A percentile compares a stretch with the other conserved stretches of the same genome.
phyloP scores from a whole-genome alignment of 371 early-diverging fungal genomes.

The Syncephalastrum contaminatum region DNA sequence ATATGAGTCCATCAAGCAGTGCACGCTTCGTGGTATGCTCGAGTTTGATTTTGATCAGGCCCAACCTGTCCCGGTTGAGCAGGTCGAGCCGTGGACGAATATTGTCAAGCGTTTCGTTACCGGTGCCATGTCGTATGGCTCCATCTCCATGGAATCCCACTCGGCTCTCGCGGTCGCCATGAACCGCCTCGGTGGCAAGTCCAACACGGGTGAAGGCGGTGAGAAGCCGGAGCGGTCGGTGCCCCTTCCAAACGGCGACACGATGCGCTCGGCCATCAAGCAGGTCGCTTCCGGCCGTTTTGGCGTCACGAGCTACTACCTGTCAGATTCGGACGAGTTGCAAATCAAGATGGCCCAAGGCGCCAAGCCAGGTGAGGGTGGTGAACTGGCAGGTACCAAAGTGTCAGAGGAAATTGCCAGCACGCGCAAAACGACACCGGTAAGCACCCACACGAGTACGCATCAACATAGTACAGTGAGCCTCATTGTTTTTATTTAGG shows the following conservation, averaged over 20 bases:
- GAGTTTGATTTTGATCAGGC: constrained; percentile 80
- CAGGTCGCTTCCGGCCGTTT: constrained; percentile 98
- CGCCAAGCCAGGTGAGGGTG: constrained; percentile 98
- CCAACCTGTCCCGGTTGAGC: constrained; percentile 82
- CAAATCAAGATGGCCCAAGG: constrained; percentile 99
- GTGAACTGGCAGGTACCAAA: constrained; percentile 79
- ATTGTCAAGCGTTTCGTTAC: constrained; percentile 96
- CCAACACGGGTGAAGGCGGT: constrained; percentile 98
- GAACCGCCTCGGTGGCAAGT: constrained; percentile 94
- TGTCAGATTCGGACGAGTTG: constrained; percentile 91
- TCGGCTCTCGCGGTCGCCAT: constrained; percentile 91
- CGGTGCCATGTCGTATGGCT: constrained; percentile 99
- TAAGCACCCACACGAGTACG: background rate
- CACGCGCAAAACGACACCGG: constrained; percentile 91
- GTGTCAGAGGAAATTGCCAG: constrained; percentile 88
- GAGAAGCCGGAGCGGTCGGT: constrained; percentile 88
- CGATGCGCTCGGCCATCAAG: constrained; percentile 93
- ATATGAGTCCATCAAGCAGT: constrained; percentile 81
- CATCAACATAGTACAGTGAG: background rate
- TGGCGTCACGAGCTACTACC: constrained; percentile 93
- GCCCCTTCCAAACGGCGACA: constrained; percentile 68
- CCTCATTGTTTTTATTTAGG: constrained; percentile 24
- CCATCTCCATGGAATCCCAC: constrained; percentile 94
- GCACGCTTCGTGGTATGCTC: constrained; percentile 94
- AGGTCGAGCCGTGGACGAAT: constrained; percentile 95